Base-by-base conservation (phyloP, 805 yeast species). In the Kuraishia capsulata region DNA sequence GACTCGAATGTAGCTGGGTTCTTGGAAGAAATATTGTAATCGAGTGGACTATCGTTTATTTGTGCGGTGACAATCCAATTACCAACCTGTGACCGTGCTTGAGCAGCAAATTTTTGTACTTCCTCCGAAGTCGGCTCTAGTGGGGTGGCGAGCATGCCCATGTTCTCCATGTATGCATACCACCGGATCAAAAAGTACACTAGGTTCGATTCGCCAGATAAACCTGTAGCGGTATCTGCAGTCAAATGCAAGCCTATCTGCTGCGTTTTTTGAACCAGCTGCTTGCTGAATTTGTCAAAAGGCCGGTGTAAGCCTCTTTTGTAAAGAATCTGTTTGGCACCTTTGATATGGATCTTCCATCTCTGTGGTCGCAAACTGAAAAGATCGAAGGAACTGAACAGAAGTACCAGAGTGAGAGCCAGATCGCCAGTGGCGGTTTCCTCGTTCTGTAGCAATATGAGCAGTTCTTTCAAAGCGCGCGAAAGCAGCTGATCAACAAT, bases 121-220 rank as follows among this genome's bases (percentile, higher is more conserved):
- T 57, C 61, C 2, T 44, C 50, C 1, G 38, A 35, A 4, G 58
- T 34, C 25, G 64, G 61, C 20, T 50, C 51, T 30, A 56, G 41
- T 3, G 82, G 69, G 0, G 85, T 69, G 1, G 84, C 73, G 19
- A 82, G 58, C 1, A 76, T 69, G 0, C 85, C 81, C 17, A 81
- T 62, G 3, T 79, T 72, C 48, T 80, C 87, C 25, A 78, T 58
- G 49, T 78, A 82, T 0, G 76, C 78, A 51, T 76, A 81, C 85
- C 87, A 79, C 37, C 88, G 57, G 44, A 71, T 62, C 33, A 82
- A 59, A 46, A 82, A 82, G 43, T 61, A 75, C 0, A 74, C 56
- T 11, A 73, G 61, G 43, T 68, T 69, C 13, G 31, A 28, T 13
- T 28, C 31, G 17, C 17, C 14, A 5, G 9, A 11, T 13, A 5